phyloP scores from a whole-genome alignment of 495 filamentous ascomycete genomes.

The Aspergillus ostianus region DNA sequence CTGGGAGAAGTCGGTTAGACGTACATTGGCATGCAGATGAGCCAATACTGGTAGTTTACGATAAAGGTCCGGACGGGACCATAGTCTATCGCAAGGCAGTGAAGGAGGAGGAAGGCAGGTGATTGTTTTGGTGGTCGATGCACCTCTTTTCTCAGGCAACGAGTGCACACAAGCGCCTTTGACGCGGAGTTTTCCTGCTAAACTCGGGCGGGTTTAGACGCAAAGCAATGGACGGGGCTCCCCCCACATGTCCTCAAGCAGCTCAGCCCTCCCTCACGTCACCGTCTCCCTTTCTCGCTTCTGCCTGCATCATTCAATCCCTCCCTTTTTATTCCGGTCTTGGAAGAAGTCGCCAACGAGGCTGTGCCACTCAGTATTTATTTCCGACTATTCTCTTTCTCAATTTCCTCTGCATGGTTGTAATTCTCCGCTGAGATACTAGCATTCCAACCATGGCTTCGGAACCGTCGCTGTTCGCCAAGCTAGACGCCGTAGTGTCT shows the following conservation, averaged over 20 bases:
- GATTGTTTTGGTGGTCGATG: conserved; percentile 23
- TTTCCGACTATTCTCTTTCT: neutral
- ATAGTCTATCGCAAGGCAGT: conserved; percentile 1
- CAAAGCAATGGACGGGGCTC: neutral
- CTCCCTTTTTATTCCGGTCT: neutral
- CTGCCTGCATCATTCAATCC: neutral
- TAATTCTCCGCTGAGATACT: neutral
- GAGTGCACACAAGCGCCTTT: conserved; percentile 20
- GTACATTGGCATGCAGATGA: conserved; percentile 1
- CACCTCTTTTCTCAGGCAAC: conserved; percentile 14
- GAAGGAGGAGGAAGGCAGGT: neutral
- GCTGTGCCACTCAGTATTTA: neutral
- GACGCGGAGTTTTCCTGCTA: conserved; percentile 17
- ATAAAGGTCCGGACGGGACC: conserved; percentile 1
- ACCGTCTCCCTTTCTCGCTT: neutral
- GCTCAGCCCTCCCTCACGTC: conserved; percentile 11
- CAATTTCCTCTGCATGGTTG: neutral
- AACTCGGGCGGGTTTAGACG: neutral
- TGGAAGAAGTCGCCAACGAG: neutral
- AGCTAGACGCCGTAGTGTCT: conserved; percentile 67
- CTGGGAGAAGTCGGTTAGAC: conserved; percentile 6
- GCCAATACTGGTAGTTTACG: neutral
- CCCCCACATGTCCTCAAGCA: conserved; percentile 15
- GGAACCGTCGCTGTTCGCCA: conserved; percentile 50
- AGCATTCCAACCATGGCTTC: conserved; percentile 40